A percentile compares a stretch with the other conserved stretches of the same genome.
phyloP scores from a whole-genome alignment of 1,284 basidiomycete species.

The Thecaphora thlaspeos region DNA sequence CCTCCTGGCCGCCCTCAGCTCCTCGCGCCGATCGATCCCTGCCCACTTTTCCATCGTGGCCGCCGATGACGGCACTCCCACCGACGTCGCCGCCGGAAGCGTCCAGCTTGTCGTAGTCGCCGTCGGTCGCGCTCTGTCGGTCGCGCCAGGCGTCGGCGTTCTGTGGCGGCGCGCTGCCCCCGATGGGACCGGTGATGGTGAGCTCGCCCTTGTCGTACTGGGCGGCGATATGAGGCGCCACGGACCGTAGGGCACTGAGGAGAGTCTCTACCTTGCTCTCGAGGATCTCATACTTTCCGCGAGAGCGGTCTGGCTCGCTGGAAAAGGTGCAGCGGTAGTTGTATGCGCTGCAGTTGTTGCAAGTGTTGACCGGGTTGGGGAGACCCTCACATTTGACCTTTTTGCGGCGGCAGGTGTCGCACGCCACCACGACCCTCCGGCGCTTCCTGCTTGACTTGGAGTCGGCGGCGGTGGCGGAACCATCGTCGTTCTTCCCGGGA shows the following conservation, averaged over 20 bases:
- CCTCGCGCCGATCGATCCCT: too few species aligned
- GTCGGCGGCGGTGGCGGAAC: constrained; percentile 5
- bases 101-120: neutral
- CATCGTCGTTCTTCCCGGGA: constrained; percentile 13
- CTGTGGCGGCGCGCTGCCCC: constrained; percentile 28
- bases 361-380: constrained; percentile 39
- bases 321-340: constrained; percentile 46
- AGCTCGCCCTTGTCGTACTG: constrained; percentile 45
- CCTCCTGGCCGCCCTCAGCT: too few species aligned
- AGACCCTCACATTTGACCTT: constrained; percentile 50
- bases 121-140: neutral
- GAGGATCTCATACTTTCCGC: constrained; percentile 53
- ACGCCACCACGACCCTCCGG: constrained; percentile 44
- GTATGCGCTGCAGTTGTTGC: constrained; percentile 44
- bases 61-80: too few species aligned
- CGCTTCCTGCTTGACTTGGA: constrained; percentile 25
- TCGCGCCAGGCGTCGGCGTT: constrained; percentile 26
- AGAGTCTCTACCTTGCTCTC: constrained; percentile 49
- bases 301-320: constrained; percentile 34
- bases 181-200: constrained; percentile 25
- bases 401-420: constrained; percentile 50
- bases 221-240: constrained; percentile 41
- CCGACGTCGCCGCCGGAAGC: neutral
- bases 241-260: constrained; percentile 38
- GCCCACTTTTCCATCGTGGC: too few species aligned